Evolutionary conservation across 768 basidiomycete species (phyloP), one percentile per base, ranked within the genome.

Genomic region (Royoungia palumana): DNA sequence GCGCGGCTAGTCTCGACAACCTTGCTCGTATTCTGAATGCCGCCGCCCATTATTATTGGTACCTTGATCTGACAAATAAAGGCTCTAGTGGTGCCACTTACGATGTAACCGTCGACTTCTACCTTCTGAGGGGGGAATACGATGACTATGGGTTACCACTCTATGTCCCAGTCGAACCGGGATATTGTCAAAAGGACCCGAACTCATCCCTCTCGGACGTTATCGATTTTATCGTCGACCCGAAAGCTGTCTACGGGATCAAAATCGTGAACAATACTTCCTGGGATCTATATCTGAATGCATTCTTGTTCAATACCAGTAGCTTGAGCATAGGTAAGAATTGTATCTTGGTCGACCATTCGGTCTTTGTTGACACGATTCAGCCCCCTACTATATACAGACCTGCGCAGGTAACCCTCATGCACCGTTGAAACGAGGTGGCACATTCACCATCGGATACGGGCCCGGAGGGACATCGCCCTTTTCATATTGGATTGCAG

Each of bases 241-340:
- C 64, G 20, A 7, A 51, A 0, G 62, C 48, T 4, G 32, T 51
- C 3, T 64, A 73, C 11, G 73, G 72, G 17, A 61, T 75, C 47
- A 64, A 54, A 22, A 47, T 54, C 41, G 53, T 32, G 17, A 54
- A 54, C 21, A 42, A 47, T 17, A 54, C 51, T 3, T 28, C 37
- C n/a, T 30, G 25, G 21, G 36, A 36, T 22, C 50, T 76, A 6
- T 76, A 73, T 42, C 58, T 72, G 19, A 71, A 71, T 28, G 60
- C 73, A 5, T 73, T 74, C 54, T 69, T 72, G 46, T 77, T 76
- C 44, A 74, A 76, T 41, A 70, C 70, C 7, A 64, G 60, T 19
- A 68, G 69, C 42, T 50, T 73, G 34, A 60, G 62, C 2, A 71
- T 75, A 41, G 60, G 70, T 70, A 65, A 39, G 44, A 17, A n/a